These are phyloP conservation scores for Ceratocystis huliohia DNA, from an alignment of 2,329 filamentous ascomycete genomes.

Conservation along the genomic window DNA sequence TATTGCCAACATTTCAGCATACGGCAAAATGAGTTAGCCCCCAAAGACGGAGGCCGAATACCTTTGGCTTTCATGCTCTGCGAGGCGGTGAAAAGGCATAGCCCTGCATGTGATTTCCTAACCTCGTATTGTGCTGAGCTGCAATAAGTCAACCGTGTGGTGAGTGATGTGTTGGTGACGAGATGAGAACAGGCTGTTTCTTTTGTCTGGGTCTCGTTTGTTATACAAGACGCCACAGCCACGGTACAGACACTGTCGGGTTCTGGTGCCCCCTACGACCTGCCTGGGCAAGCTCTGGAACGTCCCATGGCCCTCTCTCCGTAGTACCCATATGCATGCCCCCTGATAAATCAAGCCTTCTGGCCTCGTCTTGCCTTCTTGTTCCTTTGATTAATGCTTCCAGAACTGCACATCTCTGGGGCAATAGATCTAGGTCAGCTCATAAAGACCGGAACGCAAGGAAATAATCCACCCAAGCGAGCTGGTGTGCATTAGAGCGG, in stretches of 20 bases:
- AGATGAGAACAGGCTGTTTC: too few relatives aligned
- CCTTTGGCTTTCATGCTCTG: not conserved
- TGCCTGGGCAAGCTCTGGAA: not conserved
- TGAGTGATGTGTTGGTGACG: too few relatives aligned
- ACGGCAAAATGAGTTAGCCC: too few relatives aligned
- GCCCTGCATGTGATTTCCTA: not conserved
- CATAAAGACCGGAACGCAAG: not conserved
- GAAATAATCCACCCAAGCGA: not conserved
- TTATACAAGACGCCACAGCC: too few relatives aligned
- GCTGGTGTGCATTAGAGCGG: not conserved
- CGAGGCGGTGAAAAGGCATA: not conserved
- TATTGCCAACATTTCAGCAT: not conserved
- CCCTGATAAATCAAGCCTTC: not conserved
- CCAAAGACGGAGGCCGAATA: not conserved
- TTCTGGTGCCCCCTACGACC: too few relatives aligned
- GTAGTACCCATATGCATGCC: not conserved
- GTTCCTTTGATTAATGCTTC: not conserved
- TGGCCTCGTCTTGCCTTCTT: not conserved
- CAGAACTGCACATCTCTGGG: not conserved
- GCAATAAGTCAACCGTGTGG: too few relatives aligned
- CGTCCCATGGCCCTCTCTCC: not conserved
- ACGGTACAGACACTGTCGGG: too few relatives aligned
- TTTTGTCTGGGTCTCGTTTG: too few relatives aligned
- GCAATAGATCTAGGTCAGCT: not conserved
- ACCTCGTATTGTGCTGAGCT: slow-evolving; percentile 5